phyloP scores from a whole-genome alignment of 2,329 filamentous ascomycete genomes.

The Aspergillus neoniger region DNA sequence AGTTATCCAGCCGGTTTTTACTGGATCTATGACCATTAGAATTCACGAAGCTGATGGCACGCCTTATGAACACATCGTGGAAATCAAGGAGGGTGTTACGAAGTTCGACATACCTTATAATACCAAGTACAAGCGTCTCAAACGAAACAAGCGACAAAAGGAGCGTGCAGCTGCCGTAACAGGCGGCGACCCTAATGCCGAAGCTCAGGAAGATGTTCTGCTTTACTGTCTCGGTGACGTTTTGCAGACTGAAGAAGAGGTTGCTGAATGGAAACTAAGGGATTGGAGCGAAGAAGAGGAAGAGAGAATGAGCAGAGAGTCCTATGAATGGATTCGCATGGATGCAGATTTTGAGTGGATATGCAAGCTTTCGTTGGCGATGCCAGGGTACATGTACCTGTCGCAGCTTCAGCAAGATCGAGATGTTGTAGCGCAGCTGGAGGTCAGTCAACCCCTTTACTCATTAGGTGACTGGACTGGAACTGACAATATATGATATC shows the following conservation, averaged over 20 bases:
- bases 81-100: constrained; percentile 83
- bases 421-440: constrained; percentile 85
- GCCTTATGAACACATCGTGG: constrained; percentile 95
- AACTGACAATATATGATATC: not conserved
- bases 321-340: constrained; percentile 97
- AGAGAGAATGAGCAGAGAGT: constrained; percentile 88
- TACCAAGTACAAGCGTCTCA: constrained; percentile 97
- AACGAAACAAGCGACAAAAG: constrained; percentile 80
- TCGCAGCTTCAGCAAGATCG: constrained; percentile 96
- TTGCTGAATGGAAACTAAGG: constrained; percentile 76
- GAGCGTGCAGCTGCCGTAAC: constrained; percentile 68
- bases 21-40: constrained; percentile 93
- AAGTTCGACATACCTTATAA: constrained; percentile 97
- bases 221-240: constrained; percentile 93
- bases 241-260: constrained; percentile 78
- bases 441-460: constrained; percentile 43
- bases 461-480: not conserved
- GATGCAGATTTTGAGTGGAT: constrained; percentile 99
- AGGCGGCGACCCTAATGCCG: constrained; percentile 63
- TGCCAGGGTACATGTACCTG: constrained; percentile 96
- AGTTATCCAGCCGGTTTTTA: constrained; percentile 76
- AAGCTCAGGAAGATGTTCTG: constrained; percentile 75
- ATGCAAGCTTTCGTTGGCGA: constrained; percentile 75
- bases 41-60: constrained; percentile 98
- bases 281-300: constrained; percentile 92